These are phyloP conservation scores for Candida silvatica DNA, from an alignment of 805 yeast species.

Conservation along the genomic window DNA sequence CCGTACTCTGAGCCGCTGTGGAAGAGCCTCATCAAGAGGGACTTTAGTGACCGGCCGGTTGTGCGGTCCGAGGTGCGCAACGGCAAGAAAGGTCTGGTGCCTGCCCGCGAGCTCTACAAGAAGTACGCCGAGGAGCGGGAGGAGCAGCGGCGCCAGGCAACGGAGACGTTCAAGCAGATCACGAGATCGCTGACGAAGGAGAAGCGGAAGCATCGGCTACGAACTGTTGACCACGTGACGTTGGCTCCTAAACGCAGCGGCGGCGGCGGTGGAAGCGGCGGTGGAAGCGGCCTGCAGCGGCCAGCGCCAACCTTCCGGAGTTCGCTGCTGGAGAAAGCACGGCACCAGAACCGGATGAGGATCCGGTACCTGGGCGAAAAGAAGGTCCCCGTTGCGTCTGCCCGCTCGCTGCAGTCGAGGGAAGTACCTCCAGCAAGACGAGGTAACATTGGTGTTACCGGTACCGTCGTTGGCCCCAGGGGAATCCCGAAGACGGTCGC, in stretches of 20 bases:
- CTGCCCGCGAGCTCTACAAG: slow-evolving; percentile 30
- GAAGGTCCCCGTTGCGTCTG: too few relatives aligned
- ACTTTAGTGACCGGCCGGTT: slow-evolving; percentile 38
- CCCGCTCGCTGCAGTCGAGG: too few relatives aligned
- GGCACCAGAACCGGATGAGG: slow-evolving; percentile 18
- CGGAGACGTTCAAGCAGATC: slow-evolving; percentile 33
- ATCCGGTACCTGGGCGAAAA: slow-evolving; percentile 11
- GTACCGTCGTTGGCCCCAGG: too few relatives aligned
- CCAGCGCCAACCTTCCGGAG: slow-evolving; percentile 17
- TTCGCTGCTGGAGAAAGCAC: slow-evolving; percentile 23
- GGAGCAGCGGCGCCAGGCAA: slow-evolving; percentile 32
- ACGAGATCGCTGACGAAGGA: slow-evolving; percentile 30
- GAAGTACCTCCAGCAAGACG: too few relatives aligned
- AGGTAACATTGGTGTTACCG: too few relatives aligned
- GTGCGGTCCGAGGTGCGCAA: slow-evolving; percentile 9
- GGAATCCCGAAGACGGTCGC: too few relatives aligned
- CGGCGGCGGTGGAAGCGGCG: background rate
- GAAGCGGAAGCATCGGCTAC: slow-evolving; percentile 34
- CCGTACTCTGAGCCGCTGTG: slow-evolving; percentile 37
- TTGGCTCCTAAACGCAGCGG: slow-evolving; percentile 8
- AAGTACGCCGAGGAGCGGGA: slow-evolving; percentile 33
- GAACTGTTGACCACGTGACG: slow-evolving; percentile 20
- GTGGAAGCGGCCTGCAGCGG: slow-evolving; percentile 7
- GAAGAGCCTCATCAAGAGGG: slow-evolving; percentile 34
- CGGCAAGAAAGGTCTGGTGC: slow-evolving; percentile 19